Base-by-base conservation (phyloP, 768 basidiomycete genomes). In the Lentinula guzmanii region DNA sequence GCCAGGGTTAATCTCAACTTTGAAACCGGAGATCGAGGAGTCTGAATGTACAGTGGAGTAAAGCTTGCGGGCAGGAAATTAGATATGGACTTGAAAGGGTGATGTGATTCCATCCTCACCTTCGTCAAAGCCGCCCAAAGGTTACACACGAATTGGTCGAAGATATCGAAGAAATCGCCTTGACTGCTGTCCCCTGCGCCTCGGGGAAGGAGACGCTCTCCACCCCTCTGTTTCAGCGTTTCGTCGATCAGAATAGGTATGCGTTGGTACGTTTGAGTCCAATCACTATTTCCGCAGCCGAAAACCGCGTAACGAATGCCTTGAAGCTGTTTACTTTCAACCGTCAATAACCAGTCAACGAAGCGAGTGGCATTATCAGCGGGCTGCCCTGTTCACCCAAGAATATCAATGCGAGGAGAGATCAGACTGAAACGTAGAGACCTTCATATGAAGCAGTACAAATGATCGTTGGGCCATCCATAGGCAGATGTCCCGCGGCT, bases 401-500 rank as follows among this genome's bases (percentile, higher is more conserved):
- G 4, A 7, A n/a, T 21, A 41, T 13, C 18, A 51, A 45, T 9
- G 11, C 9, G 42, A 24, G 15, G 52, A 60, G 24, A 54, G 21
- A 21, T 31, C 4, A 2, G 6, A 15, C 34, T 5, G 28, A 45
- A 16, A 15, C 28, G 10, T 34, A 53, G 56, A 56, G 33, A 70
- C 78, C 81, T 69, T 82, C 81, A 64, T 78, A 82, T 0, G 77
- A 78, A 1, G 81, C 79, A 10, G 79, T 80, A 48, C 79, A 67
- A 35, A 81, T 74, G 15, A 80, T 66, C 0, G 80, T 71, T 1
- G 81, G 79, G 2, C 78, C 77, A 62, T 79, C 78, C 4, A 68
- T 77, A 6, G 79, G 77, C 0, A 80, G 58, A 39, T 73, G 68
- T 1, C 65, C 71, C 3, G 72, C 65, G 10, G 73, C 69, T 1